phyloP scores from a whole-genome alignment of 495 filamentous ascomycete genomes.

The Cercophora scortea region DNA sequence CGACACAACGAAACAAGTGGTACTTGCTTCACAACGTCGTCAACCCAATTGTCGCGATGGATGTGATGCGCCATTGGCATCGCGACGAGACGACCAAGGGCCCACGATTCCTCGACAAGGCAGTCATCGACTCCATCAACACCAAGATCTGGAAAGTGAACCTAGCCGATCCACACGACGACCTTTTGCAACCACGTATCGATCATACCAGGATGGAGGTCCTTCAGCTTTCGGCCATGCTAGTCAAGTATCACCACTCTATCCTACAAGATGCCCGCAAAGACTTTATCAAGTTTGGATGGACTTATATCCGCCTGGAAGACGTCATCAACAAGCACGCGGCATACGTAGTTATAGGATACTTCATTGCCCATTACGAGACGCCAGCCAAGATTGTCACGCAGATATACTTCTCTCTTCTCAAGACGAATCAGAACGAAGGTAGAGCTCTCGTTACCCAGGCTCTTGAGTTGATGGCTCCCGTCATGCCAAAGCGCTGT shows the following conservation, averaged over 20 bases:
- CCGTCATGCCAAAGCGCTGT: constrained; percentile 76
- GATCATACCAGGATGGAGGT: constrained; percentile 96
- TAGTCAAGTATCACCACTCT: constrained; percentile 85
- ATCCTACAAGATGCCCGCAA: constrained; percentile 86
- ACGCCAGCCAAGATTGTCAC: constrained; percentile 92
- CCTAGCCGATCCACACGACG: constrained; percentile 73
- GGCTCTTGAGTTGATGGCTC: constrained; percentile 87
- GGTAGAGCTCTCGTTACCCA: constrained; percentile 88
- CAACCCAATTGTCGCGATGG: constrained; percentile 96
- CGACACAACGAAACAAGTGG: constrained; percentile 81
- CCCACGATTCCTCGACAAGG: constrained; percentile 75
- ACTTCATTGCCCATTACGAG: constrained; percentile 96
- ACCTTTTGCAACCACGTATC: constrained; percentile 74
- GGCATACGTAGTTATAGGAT: constrained; percentile 92
- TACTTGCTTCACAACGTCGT: constrained; percentile 88
- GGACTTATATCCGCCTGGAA: constrained; percentile 95
- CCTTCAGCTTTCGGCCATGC: constrained; percentile 84
- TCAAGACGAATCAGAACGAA: constrained; percentile 92
- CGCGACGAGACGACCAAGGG: constrained; percentile 43
- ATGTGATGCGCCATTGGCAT: constrained; percentile 67
- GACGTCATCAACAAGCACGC: constrained; percentile 99
- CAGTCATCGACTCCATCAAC: constrained; percentile 84
- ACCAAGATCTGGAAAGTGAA: constrained; percentile 92
- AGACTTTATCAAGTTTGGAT: constrained; percentile 97
- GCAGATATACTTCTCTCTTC: constrained; percentile 83